These are phyloP conservation scores for Paraphaeosphaeria minitans DNA, from an alignment of 2,329 filamentous ascomycete genomes.

Conservation along the genomic window DNA sequence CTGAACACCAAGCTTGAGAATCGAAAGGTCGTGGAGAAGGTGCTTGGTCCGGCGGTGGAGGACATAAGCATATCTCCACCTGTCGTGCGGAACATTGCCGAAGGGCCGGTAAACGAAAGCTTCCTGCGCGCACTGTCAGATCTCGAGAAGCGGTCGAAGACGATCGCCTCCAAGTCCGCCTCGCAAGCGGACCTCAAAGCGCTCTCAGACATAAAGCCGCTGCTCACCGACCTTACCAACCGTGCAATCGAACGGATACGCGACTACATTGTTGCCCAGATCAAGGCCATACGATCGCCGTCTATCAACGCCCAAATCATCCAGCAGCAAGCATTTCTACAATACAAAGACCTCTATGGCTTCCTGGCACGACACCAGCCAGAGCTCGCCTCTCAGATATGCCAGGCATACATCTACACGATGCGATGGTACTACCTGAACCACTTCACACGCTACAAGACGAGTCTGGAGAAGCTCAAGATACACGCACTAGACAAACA, in stretches of 20 bases:
- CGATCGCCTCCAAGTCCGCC: constrained; percentile 70
- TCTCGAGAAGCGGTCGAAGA: constrained; percentile 75
- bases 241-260: constrained; percentile 94
- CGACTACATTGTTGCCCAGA: constrained; percentile 91
- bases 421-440: constrained; percentile 98
- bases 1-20: constrained; percentile 88
- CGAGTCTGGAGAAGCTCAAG: constrained; percentile 82
- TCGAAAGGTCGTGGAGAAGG: constrained; percentile 84
- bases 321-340: constrained; percentile 88
- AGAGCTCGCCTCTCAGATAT: constrained; percentile 85
- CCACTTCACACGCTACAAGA: constrained; percentile 87
- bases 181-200: constrained; percentile 70
- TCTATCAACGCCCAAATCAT: constrained; percentile 98
- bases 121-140: constrained; percentile 86
- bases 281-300: constrained; percentile 90
- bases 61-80: constrained; percentile 87
- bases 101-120: constrained; percentile 85
- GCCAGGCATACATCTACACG: constrained; percentile 93
- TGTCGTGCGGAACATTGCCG: constrained; percentile 82
- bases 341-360: constrained; percentile 83
- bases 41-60: constrained; percentile 86
- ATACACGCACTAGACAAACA: constrained; percentile 81
- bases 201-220: constrained; percentile 79
- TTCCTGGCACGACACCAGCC: constrained; percentile 85
- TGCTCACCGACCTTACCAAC: constrained; percentile 81